Percentiles rank a stretch among this genome's conserved stretches.
Evolutionary conservation across 2,329 filamentous ascomycete species (phyloP).

Genomic region (Aureobasidium sp.): DNA sequence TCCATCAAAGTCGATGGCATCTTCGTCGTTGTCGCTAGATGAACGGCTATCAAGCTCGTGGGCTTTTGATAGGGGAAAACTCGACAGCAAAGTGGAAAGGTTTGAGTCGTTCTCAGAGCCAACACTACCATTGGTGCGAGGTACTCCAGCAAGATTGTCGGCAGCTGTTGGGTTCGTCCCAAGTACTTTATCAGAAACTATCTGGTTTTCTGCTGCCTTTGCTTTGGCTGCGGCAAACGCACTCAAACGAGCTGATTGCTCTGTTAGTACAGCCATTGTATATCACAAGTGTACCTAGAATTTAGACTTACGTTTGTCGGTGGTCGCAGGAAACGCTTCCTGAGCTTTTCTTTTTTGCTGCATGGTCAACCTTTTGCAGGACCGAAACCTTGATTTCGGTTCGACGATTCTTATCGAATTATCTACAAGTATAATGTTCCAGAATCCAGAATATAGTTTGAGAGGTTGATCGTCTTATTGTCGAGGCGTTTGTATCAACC

Average conservation of each 20-base stretch:
- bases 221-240: conserved; percentile 27
- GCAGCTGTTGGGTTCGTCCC: not conserved
- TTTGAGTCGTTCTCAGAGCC: not conserved
- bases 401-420: not conserved
- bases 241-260: conserved; percentile 23
- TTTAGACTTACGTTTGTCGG: not conserved
- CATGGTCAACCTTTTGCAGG: conserved; percentile 19
- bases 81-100: conserved; percentile 4
- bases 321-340: conserved; percentile 26
- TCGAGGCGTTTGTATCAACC: not conserved
- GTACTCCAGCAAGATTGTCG: not conserved
- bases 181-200: not conserved
- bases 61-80: conserved; percentile 16
- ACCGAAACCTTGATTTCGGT: not conserved
- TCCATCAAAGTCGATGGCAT: not conserved
- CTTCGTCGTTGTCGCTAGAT: conserved; percentile 8
- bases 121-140: not conserved
- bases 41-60: conserved; percentile 18
- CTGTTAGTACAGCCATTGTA: not conserved
- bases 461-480: not conserved
- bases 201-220: conserved; percentile 1
- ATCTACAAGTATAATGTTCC: not conserved
- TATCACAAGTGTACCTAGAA: too few relatives aligned
- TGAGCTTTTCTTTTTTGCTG: conserved; percentile 28
- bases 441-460: not conserved